phyloP scores from a whole-genome alignment of 768 basidiomycete genomes.

The Ramaria sp. region DNA sequence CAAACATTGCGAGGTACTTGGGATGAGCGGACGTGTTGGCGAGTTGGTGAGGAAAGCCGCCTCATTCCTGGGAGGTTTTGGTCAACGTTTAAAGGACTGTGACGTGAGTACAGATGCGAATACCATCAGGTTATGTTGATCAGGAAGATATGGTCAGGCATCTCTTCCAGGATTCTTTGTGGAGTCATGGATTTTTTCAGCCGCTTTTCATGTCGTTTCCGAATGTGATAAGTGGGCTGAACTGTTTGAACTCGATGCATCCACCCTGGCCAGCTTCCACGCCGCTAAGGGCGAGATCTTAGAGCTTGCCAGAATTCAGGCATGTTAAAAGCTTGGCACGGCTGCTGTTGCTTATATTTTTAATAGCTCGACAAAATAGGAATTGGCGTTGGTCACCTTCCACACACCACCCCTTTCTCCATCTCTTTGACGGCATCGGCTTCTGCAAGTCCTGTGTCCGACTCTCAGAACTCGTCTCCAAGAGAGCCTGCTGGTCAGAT shows the following conservation, averaged over 20 bases:
- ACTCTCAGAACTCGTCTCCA: background rate
- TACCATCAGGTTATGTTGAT: background rate
- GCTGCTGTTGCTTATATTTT: slow-evolving; percentile 5
- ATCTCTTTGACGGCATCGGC: slow-evolving; percentile 23
- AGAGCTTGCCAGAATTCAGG: slow-evolving; percentile 84
- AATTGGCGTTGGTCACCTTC: slow-evolving; percentile 60
- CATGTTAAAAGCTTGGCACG: slow-evolving; percentile 21
- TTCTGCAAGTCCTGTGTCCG: slow-evolving; percentile 10
- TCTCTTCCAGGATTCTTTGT: slow-evolving; percentile 63
- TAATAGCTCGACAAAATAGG: slow-evolving; percentile 79
- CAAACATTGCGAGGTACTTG: slow-evolving; percentile 71
- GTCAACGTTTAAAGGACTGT: slow-evolving; percentile 60
- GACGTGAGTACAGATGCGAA: slow-evolving; percentile 38
- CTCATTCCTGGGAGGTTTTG: slow-evolving; percentile 69
- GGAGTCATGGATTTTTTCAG: slow-evolving; percentile 90
- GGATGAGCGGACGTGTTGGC: slow-evolving; percentile 50
- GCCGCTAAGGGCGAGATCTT: slow-evolving; percentile 83
- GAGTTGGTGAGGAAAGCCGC: slow-evolving; percentile 65
- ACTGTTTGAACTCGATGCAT: slow-evolving; percentile 35
- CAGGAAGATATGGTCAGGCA: slow-evolving; percentile 22
- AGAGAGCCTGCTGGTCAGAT: slow-evolving; percentile 27
- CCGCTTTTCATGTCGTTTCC: slow-evolving; percentile 73
- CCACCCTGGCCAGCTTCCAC: slow-evolving; percentile 40
- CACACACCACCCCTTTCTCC: slow-evolving; percentile 62
- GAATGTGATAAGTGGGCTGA: slow-evolving; percentile 66